Evolutionary conservation across 1,284 basidiomycete species (phyloP), one percentile per base, ranked within the genome.

Genomic region (Cutaneotrichosporon mucoides): DNA sequence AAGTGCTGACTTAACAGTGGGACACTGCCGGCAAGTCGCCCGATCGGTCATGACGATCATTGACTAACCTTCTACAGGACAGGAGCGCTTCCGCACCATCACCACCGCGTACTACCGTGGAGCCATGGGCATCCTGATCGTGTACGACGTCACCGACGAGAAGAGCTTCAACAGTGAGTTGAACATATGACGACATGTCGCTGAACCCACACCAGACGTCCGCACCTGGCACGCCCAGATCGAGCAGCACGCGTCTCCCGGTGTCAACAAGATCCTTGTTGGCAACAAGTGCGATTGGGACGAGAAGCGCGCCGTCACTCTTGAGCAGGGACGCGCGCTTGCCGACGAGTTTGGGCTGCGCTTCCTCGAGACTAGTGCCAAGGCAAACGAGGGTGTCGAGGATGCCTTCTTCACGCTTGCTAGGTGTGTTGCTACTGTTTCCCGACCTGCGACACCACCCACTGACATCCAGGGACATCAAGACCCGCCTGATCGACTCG

Each of bases 41-140:
- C 37, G 9, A 2, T 13, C 35, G 13, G 9, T 2, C 34, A 12
- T 24, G 24, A 11, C 10, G 12, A 2, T 41, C 45, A 16, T 13
- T 12, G 34, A 33, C 57, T 53, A 51, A 47, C 53, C n/a, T 24
- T 24, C 44, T 16, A 3, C 60, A 75, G 77, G 96, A 44, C 96
- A 99, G 82, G 96, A 99, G 82, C 88, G 96, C 33, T 99, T 99
- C 84, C 85, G 95, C 73, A 99, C 96, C 47, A 99, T 99, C 79
- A 99, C 96, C 46, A 97, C 95, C 8, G 94, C 96, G n/a, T 99
- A 99, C 81, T 99, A 99, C 83, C 89, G 96, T 69, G 96, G 96
- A 48, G 96, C 96, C 13, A 99, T 99, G 95, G 96, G 96, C 56
- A 99, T 99, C 73, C 82, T 99, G 57, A 84, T 99, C 60, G 95